Percentiles rank a stretch among this genome's conserved stretches.
Conservation (phyloP, 2,329 filamentous ascomycete genomes). For the Colletotrichum sidae region DNA sequence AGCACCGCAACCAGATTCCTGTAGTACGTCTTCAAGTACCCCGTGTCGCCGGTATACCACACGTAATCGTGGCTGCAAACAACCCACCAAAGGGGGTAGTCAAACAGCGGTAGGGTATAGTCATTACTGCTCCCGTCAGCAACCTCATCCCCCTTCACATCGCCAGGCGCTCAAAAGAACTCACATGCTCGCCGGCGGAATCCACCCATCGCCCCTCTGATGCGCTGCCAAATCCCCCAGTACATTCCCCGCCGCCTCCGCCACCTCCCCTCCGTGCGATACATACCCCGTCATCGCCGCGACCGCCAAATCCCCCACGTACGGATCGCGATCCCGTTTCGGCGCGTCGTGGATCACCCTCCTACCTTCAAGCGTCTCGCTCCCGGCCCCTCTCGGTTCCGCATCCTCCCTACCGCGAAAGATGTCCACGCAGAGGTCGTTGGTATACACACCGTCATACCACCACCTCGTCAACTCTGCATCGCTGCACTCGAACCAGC, state of each 20-base stretch:
- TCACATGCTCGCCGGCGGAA: slow-evolving; percentile 65
- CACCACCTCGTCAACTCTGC: slow-evolving; percentile 61
- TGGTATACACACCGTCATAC: slow-evolving; percentile 65
- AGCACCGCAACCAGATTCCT: slow-evolving; percentile 52
- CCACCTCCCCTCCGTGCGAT: slow-evolving; percentile 51
- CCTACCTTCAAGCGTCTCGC: slow-evolving; percentile 56
- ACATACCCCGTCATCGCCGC: slow-evolving; percentile 60
- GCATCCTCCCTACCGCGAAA: slow-evolving; percentile 59
- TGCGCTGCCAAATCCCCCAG: slow-evolving; percentile 61
- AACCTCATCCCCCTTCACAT: neutral
- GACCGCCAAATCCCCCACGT: slow-evolving; percentile 64
- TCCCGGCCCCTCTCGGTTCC: slow-evolving; percentile 58
- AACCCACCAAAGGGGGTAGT: slow-evolving; percentile 67
- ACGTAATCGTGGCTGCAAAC: slow-evolving; percentile 60
- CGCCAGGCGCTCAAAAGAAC: slow-evolving; percentile 25
- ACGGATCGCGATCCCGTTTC: slow-evolving; percentile 65
- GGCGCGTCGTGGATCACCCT: slow-evolving; percentile 62
- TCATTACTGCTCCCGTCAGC: slow-evolving; percentile 46
- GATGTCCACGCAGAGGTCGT: slow-evolving; percentile 59
- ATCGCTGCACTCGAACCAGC: slow-evolving; percentile 66
- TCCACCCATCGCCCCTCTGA: slow-evolving; percentile 63
- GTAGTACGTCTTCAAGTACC: slow-evolving; percentile 56
- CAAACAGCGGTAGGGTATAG: slow-evolving; percentile 61
- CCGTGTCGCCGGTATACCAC: slow-evolving; percentile 60
- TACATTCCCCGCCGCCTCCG: slow-evolving; percentile 56